Conservation (phyloP, 257 asterid genomes). For the Anisodus tanguticus region DNA sequence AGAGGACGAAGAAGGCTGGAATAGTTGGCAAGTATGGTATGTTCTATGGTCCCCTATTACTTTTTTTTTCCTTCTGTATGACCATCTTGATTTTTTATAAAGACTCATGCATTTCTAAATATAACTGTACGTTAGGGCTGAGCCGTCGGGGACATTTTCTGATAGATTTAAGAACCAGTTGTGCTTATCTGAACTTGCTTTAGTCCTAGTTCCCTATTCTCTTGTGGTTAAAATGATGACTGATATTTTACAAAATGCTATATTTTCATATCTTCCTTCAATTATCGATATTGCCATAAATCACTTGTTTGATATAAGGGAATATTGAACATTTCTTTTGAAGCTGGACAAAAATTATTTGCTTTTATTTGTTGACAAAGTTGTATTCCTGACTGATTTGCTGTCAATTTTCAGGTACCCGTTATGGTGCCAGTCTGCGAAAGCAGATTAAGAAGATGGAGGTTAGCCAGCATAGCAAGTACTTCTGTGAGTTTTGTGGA, state of each 20-base stretch:
- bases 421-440: conserved; percentile 55
- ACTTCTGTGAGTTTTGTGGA: conserved; percentile 52
- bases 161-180: neutral
- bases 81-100: neutral
- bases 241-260: neutral
- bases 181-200: neutral
- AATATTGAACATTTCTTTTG: neutral
- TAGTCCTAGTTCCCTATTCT: neutral
- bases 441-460: conserved; percentile 59
- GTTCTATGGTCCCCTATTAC: neutral
- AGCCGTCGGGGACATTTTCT: neutral
- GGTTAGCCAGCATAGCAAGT: conserved; percentile 53
- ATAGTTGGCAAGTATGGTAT: conserved; percentile 29
- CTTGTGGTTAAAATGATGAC: neutral
- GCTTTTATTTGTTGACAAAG: neutral
- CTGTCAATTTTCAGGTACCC: conserved; percentile 38
- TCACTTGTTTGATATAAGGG: neutral
- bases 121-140: neutral
- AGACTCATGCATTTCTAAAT: neutral
- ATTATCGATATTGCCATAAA: no score
- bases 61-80: neutral
- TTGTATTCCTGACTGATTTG: neutral
- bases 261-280: neutral
- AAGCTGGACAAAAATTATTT: neutral
- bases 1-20: conserved; percentile 30